Evolutionary conservation across 2,329 filamentous ascomycete species (phyloP), one percentile per base, ranked within the genome.

Genomic region (Penicillium sp.): DNA sequence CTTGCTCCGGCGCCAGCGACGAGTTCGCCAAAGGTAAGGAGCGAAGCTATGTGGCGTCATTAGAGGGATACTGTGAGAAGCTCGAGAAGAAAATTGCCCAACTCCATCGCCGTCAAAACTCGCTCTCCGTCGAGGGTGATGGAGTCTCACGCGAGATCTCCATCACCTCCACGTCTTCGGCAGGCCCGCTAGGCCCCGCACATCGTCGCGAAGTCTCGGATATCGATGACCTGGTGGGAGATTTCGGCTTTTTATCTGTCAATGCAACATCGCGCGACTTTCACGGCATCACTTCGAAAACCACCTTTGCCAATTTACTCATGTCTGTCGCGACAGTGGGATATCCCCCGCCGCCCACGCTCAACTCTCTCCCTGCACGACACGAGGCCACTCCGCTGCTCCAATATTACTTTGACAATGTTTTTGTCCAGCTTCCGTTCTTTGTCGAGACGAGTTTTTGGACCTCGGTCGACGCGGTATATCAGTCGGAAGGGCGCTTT

Each of bases 1-100:
- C 93, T 60, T 98, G 92, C 62, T 95, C 88, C 5, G 88, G 88
- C 39, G 89, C 88, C 6, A 95, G 93, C 56, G 90, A 96, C 59
- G 88, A 95, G 61, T 96, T 95, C 65, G 89, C 90, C 0, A 77
- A 88, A 46, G 92, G 92, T 44, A 96, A 96, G 64, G 92, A 96
- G 60, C 76, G 90, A 56, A 96, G 89, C 65, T 98, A 96, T 72
- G 89, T 96, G 30, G 87, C 90, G 6, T 93, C 90, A 0, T 74
- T 98, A n/a, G 90, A 96, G 62, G 79, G 89, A 11, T 82, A 85
- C 41, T 82, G 94, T 50, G 89, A 96, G 62, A 86, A 85, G 64
- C 76, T 96, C 6, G 85, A 95, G 64, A 82, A 80, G 58, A 80
- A 81, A 40, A 75, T 95, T 31, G 63, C 67, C 13, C 71, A 75